Conservation (phyloP, 805 yeast genomes). For the Hyphopichia homilentoma region DNA sequence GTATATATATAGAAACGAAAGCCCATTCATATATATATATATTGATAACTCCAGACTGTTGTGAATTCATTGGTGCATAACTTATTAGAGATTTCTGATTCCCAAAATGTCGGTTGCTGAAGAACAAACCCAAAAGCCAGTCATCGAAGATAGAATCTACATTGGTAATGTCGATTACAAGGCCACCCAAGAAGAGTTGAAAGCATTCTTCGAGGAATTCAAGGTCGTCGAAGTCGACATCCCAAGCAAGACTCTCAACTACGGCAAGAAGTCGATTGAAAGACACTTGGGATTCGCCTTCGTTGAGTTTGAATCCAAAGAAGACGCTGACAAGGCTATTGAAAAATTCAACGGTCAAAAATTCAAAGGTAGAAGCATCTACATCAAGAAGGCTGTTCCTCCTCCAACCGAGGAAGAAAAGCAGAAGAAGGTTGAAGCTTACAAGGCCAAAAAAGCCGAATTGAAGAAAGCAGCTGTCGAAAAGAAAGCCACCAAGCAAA, state of each 20-base stretch:
- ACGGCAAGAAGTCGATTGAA: slow-evolving; percentile 33
- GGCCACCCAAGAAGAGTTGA: slow-evolving; percentile 42
- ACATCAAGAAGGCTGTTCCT: slow-evolving; percentile 52
- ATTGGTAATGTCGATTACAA: slow-evolving; percentile 41
- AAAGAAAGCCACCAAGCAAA: slow-evolving; percentile 15
- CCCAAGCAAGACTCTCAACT: slow-evolving; percentile 41
- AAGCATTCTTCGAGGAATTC: slow-evolving; percentile 47
- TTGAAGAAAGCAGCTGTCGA: slow-evolving; percentile 15
- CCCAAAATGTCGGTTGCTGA: slow-evolving; percentile 12
- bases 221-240: slow-evolving; percentile 46
- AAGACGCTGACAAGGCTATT: slow-evolving; percentile 44
- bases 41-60: too few relatives aligned
- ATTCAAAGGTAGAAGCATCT: slow-evolving; percentile 46
- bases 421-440: slow-evolving; percentile 31
- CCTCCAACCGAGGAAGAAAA: slow-evolving; percentile 46
- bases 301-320: slow-evolving; percentile 46
- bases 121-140: slow-evolving; percentile 14
- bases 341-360: slow-evolving; percentile 37
- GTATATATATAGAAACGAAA: too few relatives aligned
- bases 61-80: too few relatives aligned
- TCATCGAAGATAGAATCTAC: slow-evolving; percentile 44
- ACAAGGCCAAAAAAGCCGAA: slow-evolving; percentile 22
- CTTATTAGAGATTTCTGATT: not conserved
- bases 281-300: slow-evolving; percentile 58
- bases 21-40: too few relatives aligned